These are phyloP conservation scores for Venturia nashicola DNA, from an alignment of 2,329 filamentous ascomycete genomes.

Conservation along the genomic window DNA sequence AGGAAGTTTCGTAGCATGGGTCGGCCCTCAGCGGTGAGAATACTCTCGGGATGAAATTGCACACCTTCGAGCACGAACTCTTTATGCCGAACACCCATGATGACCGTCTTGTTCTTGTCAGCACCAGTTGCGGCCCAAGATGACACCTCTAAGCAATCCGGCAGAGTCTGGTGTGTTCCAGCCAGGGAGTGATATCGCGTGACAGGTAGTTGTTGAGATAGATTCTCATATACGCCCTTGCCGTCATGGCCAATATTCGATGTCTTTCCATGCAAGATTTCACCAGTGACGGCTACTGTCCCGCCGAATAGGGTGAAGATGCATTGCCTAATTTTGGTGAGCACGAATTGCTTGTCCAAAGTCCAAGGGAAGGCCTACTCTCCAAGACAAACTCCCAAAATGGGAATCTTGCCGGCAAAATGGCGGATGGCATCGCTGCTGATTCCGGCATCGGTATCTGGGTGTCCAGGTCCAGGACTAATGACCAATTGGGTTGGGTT, in stretches of 20 bases:
- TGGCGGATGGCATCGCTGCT: constrained; percentile 84
- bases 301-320: constrained; percentile 92
- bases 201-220: constrained; percentile 71
- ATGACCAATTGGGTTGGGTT: constrained; percentile 90
- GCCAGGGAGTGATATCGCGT: constrained; percentile 95
- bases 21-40: constrained; percentile 78
- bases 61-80: constrained; percentile 86
- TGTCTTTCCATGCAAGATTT: constrained; percentile 96
- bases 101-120: constrained; percentile 70
- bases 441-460: constrained; percentile 79
- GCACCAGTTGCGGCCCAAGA: constrained; percentile 73
- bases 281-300: constrained; percentile 80
- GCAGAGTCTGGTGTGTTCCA: constrained; percentile 77
- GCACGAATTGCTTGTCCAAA: neutral
- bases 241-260: constrained; percentile 79
- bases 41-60: constrained; percentile 96
- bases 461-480: constrained; percentile 90
- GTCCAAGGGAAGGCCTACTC: constrained; percentile 46
- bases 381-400: constrained; percentile 98
- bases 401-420: constrained; percentile 87
- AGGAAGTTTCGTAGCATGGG: constrained; percentile 90
- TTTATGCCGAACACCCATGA: constrained; percentile 95
- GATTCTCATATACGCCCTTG: constrained; percentile 80
- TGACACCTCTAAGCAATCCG: constrained; percentile 73
- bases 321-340: constrained; percentile 53